A percentile compares a stretch with the other conserved stretches of the same genome.
Conservation (phyloP, 805 yeast genomes). For the Cyberlindnera mycetangii region DNA sequence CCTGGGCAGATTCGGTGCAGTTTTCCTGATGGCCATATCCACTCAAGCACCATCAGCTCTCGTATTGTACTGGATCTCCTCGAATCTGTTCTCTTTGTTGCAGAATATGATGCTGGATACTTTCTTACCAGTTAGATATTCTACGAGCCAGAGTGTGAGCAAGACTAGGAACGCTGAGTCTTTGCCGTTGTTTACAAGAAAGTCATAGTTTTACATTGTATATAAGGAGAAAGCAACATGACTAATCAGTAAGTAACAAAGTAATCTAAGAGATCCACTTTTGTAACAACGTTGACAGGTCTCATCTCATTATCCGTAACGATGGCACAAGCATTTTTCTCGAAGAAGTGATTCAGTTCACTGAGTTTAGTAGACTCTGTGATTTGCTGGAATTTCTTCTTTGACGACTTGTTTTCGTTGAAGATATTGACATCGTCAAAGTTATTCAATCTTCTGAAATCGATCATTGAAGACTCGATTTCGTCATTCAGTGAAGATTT, state of each 20-base stretch:
- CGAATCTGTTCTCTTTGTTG: constrained; percentile 69
- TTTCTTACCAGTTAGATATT: constrained; percentile 24
- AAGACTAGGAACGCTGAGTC: constrained; percentile 6
- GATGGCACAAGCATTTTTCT: constrained; percentile 79
- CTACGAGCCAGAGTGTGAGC: constrained; percentile 3
- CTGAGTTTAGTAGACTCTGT: constrained; percentile 62
- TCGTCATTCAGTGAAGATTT: constrained; percentile 53
- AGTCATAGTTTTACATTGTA: too few species aligned
- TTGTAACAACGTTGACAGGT: constrained; percentile 83
- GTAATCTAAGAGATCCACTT: constrained; percentile 72
- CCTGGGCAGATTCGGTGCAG: constrained; percentile 68
- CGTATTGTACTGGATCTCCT: constrained; percentile 86
- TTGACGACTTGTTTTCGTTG: constrained; percentile 57
- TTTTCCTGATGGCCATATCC: constrained; percentile 78
- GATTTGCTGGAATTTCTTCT: constrained; percentile 65
- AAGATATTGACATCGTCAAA: constrained; percentile 56
- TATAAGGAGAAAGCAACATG: not conserved
- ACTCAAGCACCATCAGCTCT: constrained; percentile 85
- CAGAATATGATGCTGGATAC: constrained; percentile 73
- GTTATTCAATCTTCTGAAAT: constrained; percentile 70
- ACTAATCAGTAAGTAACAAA: constrained; percentile 22
- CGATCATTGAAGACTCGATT: constrained; percentile 60
- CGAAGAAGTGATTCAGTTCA: constrained; percentile 75
- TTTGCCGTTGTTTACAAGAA: constrained; percentile 10
- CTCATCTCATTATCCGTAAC: constrained; percentile 68